A percentile compares a stretch with the other conserved stretches of the same genome.
phyloP scores from a whole-genome alignment of 495 filamentous ascomycete species.

The Penicillium salamii region DNA sequence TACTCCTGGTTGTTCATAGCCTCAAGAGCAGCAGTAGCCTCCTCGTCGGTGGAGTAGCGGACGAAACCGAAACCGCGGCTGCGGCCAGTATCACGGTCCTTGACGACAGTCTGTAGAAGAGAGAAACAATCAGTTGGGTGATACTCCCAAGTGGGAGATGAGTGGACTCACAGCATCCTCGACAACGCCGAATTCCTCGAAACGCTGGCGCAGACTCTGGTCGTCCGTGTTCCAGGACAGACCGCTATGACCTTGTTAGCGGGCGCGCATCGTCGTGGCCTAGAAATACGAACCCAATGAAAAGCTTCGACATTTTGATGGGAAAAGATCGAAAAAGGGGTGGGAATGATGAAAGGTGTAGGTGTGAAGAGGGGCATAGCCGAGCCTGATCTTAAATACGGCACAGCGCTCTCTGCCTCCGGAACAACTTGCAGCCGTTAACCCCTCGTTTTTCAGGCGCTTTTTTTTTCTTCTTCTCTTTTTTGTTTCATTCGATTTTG shows the following conservation, averaged over 20 bases:
- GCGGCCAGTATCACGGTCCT: slow-evolving; percentile 93
- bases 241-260: not conserved
- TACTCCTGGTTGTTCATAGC: slow-evolving; percentile 95
- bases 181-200: slow-evolving; percentile 7
- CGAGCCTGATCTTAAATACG: slow-evolving; percentile 10
- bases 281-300: slow-evolving; percentile 4
- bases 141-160: too few relatives aligned
- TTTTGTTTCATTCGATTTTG: not conserved
- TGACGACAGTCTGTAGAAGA: slow-evolving; percentile 81
- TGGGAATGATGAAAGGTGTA: not conserved
- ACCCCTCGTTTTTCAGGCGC: slow-evolving; percentile 9
- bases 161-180: slow-evolving; percentile 7
- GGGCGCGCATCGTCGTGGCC: not conserved
- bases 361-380: slow-evolving; percentile 9
- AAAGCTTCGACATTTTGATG: slow-evolving; percentile 13
- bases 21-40: slow-evolving; percentile 77
- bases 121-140: not conserved
- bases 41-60: slow-evolving; percentile 71
- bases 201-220: slow-evolving; percentile 4
- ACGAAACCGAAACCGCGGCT: slow-evolving; percentile 98
- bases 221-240: slow-evolving; percentile 10
- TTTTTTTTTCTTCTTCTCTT: not conserved
- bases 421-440: slow-evolving; percentile 8
- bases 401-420: not conserved
- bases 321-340: not conserved